Base-by-base conservation (phyloP, 2,329 filamentous ascomycete genomes). In the Phoma sp. region DNA sequence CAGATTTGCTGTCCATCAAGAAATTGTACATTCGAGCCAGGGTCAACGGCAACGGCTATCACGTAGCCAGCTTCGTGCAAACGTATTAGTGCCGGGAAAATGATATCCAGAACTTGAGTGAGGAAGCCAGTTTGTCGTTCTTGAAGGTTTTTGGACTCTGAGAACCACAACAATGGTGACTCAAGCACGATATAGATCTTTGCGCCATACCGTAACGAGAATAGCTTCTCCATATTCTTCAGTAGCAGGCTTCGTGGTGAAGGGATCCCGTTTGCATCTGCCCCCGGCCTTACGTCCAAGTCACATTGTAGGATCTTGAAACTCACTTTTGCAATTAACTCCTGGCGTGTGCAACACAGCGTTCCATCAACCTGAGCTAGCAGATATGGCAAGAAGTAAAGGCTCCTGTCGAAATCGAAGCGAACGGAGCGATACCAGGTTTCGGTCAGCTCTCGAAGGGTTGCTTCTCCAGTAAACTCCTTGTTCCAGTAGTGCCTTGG, bases 401-500 rank as follows among this genome's bases (percentile, higher is more conserved):
- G 54, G 13, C 48, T 57, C 19, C 48, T 33, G 40, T 50, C 48
- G 25, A 57, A 52, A 21, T 57, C 55, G 21, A 57, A 57, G 7
- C 55, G 55, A 21, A 49, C 55, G 1, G 39, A 49, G 19, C 55
- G 49, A 24, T 53, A 49, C 48, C 48, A 53, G 4, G 43, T 44
- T 38, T 57, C 55, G 9, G 49, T 57, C 22, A 57, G 24, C 31
- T 57, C 55, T 10, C 44, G 49, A 17, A 52, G 49, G 8, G 44
- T 57, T 4, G 35, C 55, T 9, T 49, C 38, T 29, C 55, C 56
- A 13, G 43, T 51, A 13, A 55, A 58, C 2, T 48, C 51, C 8
- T 36, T 46, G 24, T 50, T 46, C 55, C 55, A 58, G 27, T 55
- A 55, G 17, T 58, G 55, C 15, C 51, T 45, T 21, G 51, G 51